Conservation (phyloP, 208 protist genomes). For the Blastocrithidia nonstop region DNA sequence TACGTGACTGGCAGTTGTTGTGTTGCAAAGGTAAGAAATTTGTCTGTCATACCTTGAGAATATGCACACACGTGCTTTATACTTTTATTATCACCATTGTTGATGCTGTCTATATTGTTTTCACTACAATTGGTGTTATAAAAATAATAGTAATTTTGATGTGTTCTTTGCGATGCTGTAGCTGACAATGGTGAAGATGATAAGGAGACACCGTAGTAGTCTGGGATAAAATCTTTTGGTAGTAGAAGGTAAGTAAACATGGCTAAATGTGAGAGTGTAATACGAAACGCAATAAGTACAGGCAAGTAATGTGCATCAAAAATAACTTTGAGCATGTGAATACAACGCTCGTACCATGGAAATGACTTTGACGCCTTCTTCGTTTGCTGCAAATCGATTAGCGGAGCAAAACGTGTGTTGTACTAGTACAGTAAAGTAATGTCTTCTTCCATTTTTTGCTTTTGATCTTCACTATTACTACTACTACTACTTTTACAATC, state of each 20-base stretch:
- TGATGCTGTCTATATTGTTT: not conserved
- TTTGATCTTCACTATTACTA: too few species aligned
- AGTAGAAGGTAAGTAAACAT: slow-evolving; percentile 13
- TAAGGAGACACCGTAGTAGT: too few species aligned
- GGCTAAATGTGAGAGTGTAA: slow-evolving; percentile 13
- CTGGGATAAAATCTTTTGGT: slow-evolving; percentile 3
- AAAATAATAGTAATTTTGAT: not conserved
- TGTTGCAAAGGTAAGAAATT: not conserved
- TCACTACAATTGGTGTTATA: not conserved
- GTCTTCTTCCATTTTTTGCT: too few species aligned
- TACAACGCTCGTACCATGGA: slow-evolving; percentile 7
- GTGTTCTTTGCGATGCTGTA: not conserved
- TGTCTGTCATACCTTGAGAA: too few species aligned
- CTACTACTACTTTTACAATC: not conserved
- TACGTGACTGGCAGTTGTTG: not conserved
- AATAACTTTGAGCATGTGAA: slow-evolving; percentile 12
- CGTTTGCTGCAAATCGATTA: too few species aligned
- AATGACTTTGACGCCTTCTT: not conserved
- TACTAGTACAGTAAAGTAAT: slow-evolving; percentile 11
- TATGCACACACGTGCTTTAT: too few species aligned
- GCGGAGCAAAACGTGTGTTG: slow-evolving; percentile 11
- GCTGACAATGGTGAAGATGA: not conserved
- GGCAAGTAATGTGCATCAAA: slow-evolving; percentile 13
- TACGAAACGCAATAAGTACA: slow-evolving; percentile 15
- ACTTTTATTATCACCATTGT: slow-evolving; percentile 1